phyloP scores from a whole-genome alignment of 148 eudicot genomes.

The Oxyria digyna region DNA sequence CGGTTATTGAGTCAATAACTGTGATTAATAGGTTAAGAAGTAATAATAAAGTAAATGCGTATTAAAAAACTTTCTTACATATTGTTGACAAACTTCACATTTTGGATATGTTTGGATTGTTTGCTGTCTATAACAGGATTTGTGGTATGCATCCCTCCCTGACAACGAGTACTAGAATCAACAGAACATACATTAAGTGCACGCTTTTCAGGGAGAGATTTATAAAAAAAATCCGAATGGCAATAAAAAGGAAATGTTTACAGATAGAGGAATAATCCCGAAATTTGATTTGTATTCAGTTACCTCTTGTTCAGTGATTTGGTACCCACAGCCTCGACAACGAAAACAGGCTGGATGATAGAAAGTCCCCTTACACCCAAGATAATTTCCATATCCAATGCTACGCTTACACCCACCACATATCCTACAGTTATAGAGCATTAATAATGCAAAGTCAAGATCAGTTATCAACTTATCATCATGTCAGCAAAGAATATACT shows the following conservation, averaged over 20 bases:
- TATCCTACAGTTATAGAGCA: conserved; percentile 31
- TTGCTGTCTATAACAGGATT: conserved; percentile 68
- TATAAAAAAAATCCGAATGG: background rate
- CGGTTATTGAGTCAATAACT: background rate
- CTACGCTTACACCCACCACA: conserved; percentile 81
- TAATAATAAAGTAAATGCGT: background rate
- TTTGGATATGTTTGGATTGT: conserved; percentile 51
- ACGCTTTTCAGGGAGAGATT: background rate
- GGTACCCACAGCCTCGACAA: conserved; percentile 68
- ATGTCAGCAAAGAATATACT: background rate
- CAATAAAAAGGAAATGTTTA: background rate
- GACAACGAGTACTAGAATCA: conserved; percentile 79
- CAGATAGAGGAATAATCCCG: background rate
- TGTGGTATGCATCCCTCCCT: conserved; percentile 86
- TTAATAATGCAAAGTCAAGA: background rate
- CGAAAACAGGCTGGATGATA: conserved; percentile 88
- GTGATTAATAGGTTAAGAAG: background rate
- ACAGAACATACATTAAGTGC: conserved; percentile 18
- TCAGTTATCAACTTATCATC: background rate
- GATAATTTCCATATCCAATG: conserved; percentile 71
- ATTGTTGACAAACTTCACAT: conserved; percentile 87
- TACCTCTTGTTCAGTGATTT: conserved; percentile 93
- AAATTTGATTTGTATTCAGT: background rate
- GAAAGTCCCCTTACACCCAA: conserved; percentile 88
- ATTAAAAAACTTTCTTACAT: conserved; percentile 41